These are phyloP conservation scores for Trichocladium antarcticum DNA, from an alignment of 495 filamentous ascomycete genomes.

Conservation along the genomic window DNA sequence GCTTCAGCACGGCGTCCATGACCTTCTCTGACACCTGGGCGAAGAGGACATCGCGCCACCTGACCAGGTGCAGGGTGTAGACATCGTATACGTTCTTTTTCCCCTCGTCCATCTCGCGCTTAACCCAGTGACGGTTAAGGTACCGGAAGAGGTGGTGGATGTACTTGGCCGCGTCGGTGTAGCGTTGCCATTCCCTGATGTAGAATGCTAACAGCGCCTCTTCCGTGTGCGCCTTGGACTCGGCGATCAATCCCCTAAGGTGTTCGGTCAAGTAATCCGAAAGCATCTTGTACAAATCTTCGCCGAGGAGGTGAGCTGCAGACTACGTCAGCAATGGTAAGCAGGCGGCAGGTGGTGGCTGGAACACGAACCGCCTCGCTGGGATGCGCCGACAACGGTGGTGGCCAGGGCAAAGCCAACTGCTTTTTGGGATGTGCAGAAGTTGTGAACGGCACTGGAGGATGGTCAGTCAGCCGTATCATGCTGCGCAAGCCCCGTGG, in stretches of 20 bases:
- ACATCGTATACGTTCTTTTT: slow-evolving; percentile 98
- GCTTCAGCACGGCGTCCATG: slow-evolving; percentile 86
- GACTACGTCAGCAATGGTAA: slow-evolving; percentile 13
- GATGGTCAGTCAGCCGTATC: slow-evolving; percentile 17
- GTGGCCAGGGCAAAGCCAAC: slow-evolving; percentile 35
- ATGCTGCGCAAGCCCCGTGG: not conserved
- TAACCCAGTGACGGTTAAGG: slow-evolving; percentile 97
- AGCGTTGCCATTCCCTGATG: slow-evolving; percentile 91
- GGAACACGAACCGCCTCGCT: slow-evolving; percentile 63
- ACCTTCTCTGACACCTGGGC: slow-evolving; percentile 69
- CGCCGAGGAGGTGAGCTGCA: slow-evolving; percentile 80
- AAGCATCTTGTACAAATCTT: slow-evolving; percentile 89
- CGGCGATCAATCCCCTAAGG: slow-evolving; percentile 50
- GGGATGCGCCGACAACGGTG: slow-evolving; percentile 36
- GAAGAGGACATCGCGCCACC: slow-evolving; percentile 91
- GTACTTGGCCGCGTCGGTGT: slow-evolving; percentile 90
- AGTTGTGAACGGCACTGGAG: slow-evolving; percentile 85
- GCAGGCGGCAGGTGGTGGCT: not conserved
- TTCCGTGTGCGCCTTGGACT: slow-evolving; percentile 68
- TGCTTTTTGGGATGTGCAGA: slow-evolving; percentile 96
- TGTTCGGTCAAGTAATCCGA: slow-evolving; percentile 72
- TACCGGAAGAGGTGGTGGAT: slow-evolving; percentile 96
- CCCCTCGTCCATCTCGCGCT: slow-evolving; percentile 96
- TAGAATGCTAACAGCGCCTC: slow-evolving; percentile 92
- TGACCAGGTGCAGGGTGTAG: slow-evolving; percentile 89